A percentile compares a stretch with the other conserved stretches of the same genome.
Evolutionary conservation across 768 basidiomycete species (phyloP).

Genomic region (Inosperma sp.): DNA sequence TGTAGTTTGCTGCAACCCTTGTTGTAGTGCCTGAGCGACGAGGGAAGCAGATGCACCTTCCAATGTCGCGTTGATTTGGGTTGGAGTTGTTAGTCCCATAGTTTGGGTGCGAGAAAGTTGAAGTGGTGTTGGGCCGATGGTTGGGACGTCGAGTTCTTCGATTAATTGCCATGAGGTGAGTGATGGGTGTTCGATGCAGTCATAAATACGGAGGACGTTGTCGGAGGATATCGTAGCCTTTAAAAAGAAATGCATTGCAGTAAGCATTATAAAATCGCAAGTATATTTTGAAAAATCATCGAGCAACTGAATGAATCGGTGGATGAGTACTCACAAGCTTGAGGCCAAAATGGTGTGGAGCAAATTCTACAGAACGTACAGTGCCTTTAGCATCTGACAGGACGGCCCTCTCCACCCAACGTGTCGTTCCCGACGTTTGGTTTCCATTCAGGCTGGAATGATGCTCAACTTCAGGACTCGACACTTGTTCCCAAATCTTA

Average conservation of each 20-base stretch:
- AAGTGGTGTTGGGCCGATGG: conserved; percentile 38
- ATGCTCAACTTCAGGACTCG: conserved; percentile 25
- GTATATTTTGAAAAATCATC: too few species aligned
- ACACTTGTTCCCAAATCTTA: conserved; percentile 83
- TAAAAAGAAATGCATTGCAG: neutral
- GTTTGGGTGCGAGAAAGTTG: conserved; percentile 48
- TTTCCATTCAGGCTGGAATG: conserved; percentile 22
- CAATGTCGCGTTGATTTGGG: conserved; percentile 52
- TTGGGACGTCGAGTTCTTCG: conserved; percentile 76
- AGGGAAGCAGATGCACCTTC: conserved; percentile 57
- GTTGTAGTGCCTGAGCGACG: conserved; percentile 62
- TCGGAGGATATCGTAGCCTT: conserved; percentile 90
- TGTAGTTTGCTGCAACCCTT: conserved; percentile 36
- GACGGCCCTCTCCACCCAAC: conserved; percentile 73
- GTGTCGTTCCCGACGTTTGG: conserved; percentile 30
- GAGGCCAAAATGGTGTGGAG: conserved; percentile 81
- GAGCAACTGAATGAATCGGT: too few species aligned
- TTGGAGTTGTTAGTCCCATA: conserved; percentile 64
- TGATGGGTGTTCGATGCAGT: conserved; percentile 75
- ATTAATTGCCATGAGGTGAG: conserved; percentile 70
- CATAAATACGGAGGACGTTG: conserved; percentile 83
- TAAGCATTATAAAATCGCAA: neutral
- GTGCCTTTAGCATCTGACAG: conserved; percentile 83
- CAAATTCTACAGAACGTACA: conserved; percentile 81
- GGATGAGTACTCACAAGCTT: conserved; percentile 59